Base-by-base conservation (phyloP, 2,329 filamentous ascomycete species). In the Ceratocystis huliohia region DNA sequence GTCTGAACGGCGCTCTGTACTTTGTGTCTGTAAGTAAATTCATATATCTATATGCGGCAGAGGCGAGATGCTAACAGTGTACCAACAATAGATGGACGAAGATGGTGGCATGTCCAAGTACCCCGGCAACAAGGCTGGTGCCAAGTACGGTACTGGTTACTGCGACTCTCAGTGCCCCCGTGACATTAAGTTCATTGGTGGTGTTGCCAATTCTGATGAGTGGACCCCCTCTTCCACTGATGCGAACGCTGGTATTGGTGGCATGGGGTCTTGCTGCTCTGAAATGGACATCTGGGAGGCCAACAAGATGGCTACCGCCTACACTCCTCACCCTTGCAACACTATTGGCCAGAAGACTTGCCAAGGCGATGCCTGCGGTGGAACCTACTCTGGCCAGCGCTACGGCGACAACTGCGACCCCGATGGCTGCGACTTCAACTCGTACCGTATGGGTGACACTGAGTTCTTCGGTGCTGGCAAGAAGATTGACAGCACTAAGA, bases 1-100 rank as follows among this genome's bases (percentile, higher is more conserved):
- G 86, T 65, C 74, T 88, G 69, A 88, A 88, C 74, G 84, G 83
- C 64, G 85, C 85, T 33, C 74, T 88, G 46, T 87, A 87, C 75
- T 79, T 83, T 62, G 77, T 81, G 17, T 75, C 79, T 68, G 63
- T 59, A 65, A 65, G 63, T 59, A n/a, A 37, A 15, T n/a, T 13
- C 22, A 56, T 45, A 0, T 6, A 6, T 25, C 28, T 17, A 25
- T n/a, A 25, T 48, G 15, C 46, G 6, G 1, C 20, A 48, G 17
- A 48, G 46, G 15, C 20, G 10, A 7, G 20, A n/a, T 22, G 5
- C 45, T 22, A 10, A 7, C 22, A 33, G 10, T 13, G 45, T 4
- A 28, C 5, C 33, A 5, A 53, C 5, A 45, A 7, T 25, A 68
- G 64, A 84, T 84, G 82, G 78, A 81, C 22, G 74, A 76, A 44